Evolutionary conservation across 805 yeast genomes (phyloP).

Genomic region (Monosporozyma aerobia): DNA sequence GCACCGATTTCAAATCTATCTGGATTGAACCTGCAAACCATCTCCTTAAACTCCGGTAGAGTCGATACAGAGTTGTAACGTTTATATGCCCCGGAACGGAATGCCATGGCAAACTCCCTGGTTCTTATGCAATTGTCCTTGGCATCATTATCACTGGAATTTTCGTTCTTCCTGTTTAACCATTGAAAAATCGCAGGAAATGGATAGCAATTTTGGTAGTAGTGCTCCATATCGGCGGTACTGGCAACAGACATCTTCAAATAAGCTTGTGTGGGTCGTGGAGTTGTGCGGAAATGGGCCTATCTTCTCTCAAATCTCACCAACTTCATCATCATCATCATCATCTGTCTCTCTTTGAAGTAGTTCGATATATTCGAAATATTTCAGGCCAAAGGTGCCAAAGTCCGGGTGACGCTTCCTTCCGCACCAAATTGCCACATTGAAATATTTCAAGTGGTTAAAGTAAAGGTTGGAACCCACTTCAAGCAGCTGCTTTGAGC

Average conservation of each 20-base stretch:
- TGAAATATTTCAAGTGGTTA: neutral
- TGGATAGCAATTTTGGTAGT: constrained; percentile 65
- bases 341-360: neutral
- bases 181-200: constrained; percentile 74
- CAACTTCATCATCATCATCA: neutral
- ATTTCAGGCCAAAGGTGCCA: neutral
- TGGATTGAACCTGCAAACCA: constrained; percentile 68
- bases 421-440: neutral
- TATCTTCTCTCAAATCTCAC: neutral
- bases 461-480: neutral
- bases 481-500: neutral
- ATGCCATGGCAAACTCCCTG: constrained; percentile 91
- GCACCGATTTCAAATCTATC: constrained; percentile 94
- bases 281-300: neutral
- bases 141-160: constrained; percentile 31
- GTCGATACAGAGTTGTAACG: constrained; percentile 72
- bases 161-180: constrained; percentile 63
- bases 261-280: neutral
- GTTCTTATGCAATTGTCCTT: constrained; percentile 70
- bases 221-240: constrained; percentile 58
- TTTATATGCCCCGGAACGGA: constrained; percentile 77
- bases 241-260: constrained; percentile 18
- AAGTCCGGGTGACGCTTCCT: neutral
- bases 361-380: neutral
- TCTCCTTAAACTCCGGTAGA: constrained; percentile 65